Evolutionary conservation across 2,329 filamentous ascomycete species (phyloP).

Genomic region (Alternaria sp.): DNA sequence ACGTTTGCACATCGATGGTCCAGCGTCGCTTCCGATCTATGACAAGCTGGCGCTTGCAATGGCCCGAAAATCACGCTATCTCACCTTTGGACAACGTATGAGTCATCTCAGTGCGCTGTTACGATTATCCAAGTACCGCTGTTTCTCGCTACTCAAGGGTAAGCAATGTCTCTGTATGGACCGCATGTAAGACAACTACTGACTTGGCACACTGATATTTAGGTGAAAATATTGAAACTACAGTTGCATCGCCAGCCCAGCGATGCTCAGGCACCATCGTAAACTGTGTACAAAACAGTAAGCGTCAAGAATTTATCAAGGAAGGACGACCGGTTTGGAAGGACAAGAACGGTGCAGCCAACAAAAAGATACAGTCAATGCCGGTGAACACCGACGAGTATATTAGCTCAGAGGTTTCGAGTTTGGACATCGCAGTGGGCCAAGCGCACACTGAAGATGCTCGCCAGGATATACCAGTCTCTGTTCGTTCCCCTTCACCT

Average conservation of each 20-base stretch:
- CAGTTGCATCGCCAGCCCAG: not conserved
- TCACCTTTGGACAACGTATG: conserved; percentile 21
- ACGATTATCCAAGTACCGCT: conserved; percentile 11
- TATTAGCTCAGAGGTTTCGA: no score
- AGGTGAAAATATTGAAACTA: conserved; percentile 10
- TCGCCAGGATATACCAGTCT: no score
- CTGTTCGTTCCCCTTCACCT: no score
- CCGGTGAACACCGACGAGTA: no score
- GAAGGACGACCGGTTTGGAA: not conserved
- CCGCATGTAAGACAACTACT: no score
- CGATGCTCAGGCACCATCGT: not conserved
- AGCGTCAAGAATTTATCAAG: not conserved
- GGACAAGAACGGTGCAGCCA: not conserved
- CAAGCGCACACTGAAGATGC: no score
- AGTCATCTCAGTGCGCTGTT: conserved; percentile 11
- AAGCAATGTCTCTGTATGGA: no score
- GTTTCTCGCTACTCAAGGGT: conserved; percentile 23
- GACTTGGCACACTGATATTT: no score
- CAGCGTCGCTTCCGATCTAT: conserved; percentile 6
- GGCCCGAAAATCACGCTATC: conserved; percentile 2
- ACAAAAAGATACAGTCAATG: not conserved
- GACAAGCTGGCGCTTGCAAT: conserved; percentile 9
- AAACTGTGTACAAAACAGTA: conserved; percentile 1
- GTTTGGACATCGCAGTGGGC: no score
- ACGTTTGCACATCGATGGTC: conserved; percentile 16